phyloP scores from a whole-genome alignment of 257 asterid genomes.

The Avicennia marina region DNA sequence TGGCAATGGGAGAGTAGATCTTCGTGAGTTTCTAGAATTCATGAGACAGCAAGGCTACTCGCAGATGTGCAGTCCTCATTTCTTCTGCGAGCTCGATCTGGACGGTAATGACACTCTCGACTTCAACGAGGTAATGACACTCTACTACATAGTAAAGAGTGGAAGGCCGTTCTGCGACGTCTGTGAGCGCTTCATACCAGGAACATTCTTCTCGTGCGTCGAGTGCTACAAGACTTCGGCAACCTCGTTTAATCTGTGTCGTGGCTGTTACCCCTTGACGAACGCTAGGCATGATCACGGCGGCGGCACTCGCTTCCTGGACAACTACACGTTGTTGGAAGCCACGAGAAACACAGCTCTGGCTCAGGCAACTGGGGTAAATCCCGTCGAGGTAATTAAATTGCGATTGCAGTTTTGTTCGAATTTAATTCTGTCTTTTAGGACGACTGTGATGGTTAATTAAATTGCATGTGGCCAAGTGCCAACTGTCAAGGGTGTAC shows the following conservation, averaged over 20 bases:
- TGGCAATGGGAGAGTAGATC: conserved; percentile 9
- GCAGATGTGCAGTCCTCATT: conserved; percentile 4
- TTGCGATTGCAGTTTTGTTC: too few species aligned
- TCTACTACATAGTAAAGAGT: conserved; percentile 13
- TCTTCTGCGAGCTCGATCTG: conserved; percentile 2
- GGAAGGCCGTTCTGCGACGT: conserved; percentile 19
- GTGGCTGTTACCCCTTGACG: conserved; percentile 3
- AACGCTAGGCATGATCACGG: conserved; percentile 6
- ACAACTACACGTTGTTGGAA: conserved; percentile 14
- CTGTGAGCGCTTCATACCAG: conserved; percentile 16
- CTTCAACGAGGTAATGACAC: conserved; percentile 16
- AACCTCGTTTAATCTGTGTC: conserved; percentile 7
- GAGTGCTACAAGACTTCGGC: background rate
- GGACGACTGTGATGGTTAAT: too few species aligned
- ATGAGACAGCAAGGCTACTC: conserved; percentile 11
- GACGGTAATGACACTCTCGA: conserved; percentile 19
- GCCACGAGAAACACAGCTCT: background rate
- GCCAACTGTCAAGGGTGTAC: too few species aligned
- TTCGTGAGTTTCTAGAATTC: conserved; percentile 16
- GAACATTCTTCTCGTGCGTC: conserved; percentile 13
- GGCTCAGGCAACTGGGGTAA: too few species aligned
- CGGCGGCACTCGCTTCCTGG: conserved; percentile 9
- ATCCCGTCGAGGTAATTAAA: too few species aligned
- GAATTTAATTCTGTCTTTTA: too few species aligned
- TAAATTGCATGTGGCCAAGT: too few species aligned